Evolutionary conservation across 495 filamentous ascomycete genomes (phyloP), one percentile per base, ranked within the genome.

Genomic region (Staphylotrichum tortipilum): DNA sequence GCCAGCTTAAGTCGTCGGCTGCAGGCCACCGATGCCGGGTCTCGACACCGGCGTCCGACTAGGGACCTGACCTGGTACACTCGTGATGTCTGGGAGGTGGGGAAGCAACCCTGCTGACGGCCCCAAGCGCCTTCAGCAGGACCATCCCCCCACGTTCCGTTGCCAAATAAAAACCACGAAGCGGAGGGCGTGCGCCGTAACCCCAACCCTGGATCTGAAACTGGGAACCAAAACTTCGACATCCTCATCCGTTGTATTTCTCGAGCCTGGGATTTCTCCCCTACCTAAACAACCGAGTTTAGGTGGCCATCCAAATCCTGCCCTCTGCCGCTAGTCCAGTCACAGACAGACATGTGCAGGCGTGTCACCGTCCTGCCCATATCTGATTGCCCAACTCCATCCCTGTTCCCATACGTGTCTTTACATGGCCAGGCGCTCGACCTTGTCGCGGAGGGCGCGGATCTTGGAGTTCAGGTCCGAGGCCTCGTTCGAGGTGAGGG

Each of bases 401-500:
- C n/a, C 18, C 35, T 42, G 12, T 33, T 26, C 23, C 34, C 29
- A 15, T 11, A 19, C 28, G 28, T 40, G 43, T 28, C 44, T 63
- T 81, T 88, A 98, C 72, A 98, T 94, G 81, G 91, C 88, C 47
- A 96, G 77, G 60, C 92, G 79, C 77, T 98, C 92, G 35, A 98
- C 88, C 83, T 95, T 92, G 66, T 90, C 84, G 78, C 91, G 95
- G 60, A 97, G 69, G 38, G 76, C 69, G 50, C 84, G 74, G 66
- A 97, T 95, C 78, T 92, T 87, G 55, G 75, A 74, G 69, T 82
- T 83, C 26, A 97, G 75, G 63, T 96, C 92, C 49, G 78, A 84
- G 12, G 86, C 88, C 71, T 96, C 92, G 76, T 96, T 97, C 58
- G 85, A 89, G 31, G 88, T 95, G 61, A 96, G 91, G 53, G 78